Evolutionary conservation across 2,329 filamentous ascomycete genomes (phyloP).

Genomic region (Metarhizium anisopliae): DNA sequence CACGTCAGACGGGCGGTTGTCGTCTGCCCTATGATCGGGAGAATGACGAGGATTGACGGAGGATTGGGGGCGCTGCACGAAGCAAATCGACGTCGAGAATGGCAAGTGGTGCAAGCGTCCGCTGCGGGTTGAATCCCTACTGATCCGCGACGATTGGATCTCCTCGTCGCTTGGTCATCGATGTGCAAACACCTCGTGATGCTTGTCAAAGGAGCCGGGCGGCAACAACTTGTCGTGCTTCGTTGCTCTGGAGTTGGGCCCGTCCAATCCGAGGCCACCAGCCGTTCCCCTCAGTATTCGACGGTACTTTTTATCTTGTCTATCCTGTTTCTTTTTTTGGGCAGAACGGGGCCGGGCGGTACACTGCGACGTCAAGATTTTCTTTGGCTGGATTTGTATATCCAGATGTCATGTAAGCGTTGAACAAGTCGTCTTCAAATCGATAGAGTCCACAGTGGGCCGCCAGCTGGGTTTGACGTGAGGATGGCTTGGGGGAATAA

Average conservation of each 20-base stretch:
- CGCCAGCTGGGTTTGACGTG: not conserved
- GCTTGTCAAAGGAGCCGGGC: not conserved
- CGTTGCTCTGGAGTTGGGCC: not conserved
- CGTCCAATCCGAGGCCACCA: not conserved
- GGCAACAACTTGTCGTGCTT: not conserved
- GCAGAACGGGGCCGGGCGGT: not conserved
- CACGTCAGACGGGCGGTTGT: not conserved
- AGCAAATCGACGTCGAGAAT: not conserved
- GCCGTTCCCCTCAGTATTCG: not conserved
- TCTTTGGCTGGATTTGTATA: not conserved
- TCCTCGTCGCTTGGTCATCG: not conserved
- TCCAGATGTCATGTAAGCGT: not conserved
- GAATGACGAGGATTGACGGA: not conserved
- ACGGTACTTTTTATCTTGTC: not conserved
- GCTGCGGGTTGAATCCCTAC: not conserved
- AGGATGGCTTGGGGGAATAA: not conserved
- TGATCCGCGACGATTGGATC: not conserved
- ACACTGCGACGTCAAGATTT: not conserved
- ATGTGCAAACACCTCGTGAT: not conserved
- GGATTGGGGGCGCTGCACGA: conserved; percentile 1
- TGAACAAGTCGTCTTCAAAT: not conserved
- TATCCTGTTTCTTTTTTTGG: not conserved
- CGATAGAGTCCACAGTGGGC: not conserved
- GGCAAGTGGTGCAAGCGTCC: not conserved
- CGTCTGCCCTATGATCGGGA: not conserved